Conservation (phyloP, 2,329 filamentous ascomycete genomes). For the Paraphoma sp. region DNA sequence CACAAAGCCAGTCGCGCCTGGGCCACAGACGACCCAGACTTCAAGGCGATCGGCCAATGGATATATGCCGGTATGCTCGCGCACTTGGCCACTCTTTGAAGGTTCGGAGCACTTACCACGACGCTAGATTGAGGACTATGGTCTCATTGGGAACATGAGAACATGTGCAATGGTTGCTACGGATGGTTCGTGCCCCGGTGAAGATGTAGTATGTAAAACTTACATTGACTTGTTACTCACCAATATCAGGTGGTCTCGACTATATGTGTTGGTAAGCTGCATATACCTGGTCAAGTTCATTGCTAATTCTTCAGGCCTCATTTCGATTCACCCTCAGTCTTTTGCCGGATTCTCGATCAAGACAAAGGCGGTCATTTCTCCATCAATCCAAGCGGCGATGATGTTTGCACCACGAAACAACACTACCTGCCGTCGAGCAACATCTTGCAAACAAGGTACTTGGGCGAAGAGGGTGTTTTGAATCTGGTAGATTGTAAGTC, state of each 20-base stretch:
- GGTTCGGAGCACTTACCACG: too few relatives aligned
- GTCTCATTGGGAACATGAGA: conserved; percentile 81
- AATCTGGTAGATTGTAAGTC: conserved; percentile 69
- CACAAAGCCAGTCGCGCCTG: conserved; percentile 11
- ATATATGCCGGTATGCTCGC: conserved; percentile 29
- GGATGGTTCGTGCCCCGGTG: conserved; percentile 11
- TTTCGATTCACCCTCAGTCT: conserved; percentile 78
- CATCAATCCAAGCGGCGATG: conserved; percentile 58
- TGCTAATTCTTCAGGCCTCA: conserved; percentile 63
- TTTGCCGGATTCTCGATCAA: conserved; percentile 76
- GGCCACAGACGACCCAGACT: conserved; percentile 11
- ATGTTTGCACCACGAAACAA: conserved; percentile 73
- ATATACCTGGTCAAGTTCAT: not conserved
- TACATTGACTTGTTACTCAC: not conserved
- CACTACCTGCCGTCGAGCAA: conserved; percentile 78
- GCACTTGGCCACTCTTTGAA: too few relatives aligned
- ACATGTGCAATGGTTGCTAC: conserved; percentile 60
- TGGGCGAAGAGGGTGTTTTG: conserved; percentile 76
- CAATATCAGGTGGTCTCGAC: conserved; percentile 61
- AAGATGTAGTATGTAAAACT: not conserved
- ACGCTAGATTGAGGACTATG: conserved; percentile 68
- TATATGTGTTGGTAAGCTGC: conserved; percentile 74
- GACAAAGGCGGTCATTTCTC: conserved; percentile 77
- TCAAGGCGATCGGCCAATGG: conserved; percentile 31
- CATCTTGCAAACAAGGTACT: conserved; percentile 78